Evolutionary conservation across 306 rosid species (phyloP).

Genomic region (Cucurbita ficifolia): DNA sequence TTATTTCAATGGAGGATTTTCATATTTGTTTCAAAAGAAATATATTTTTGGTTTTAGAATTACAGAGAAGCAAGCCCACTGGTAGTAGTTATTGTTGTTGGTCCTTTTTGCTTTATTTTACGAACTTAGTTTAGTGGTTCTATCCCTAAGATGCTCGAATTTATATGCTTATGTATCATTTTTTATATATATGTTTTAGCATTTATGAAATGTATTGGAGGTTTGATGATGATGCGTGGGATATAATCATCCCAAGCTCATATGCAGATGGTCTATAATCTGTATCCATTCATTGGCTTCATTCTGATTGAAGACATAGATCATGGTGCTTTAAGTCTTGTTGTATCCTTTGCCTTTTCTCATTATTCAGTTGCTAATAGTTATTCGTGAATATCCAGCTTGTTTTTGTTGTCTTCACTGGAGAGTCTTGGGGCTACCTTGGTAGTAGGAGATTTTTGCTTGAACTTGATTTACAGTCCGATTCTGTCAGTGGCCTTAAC

Average conservation of each 20-base stretch:
- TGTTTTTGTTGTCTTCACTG: constrained; percentile 72
- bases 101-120: background rate
- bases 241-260: background rate
- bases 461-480: constrained; percentile 78
- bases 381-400: constrained; percentile 55
- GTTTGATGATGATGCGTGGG: background rate
- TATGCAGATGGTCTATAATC: background rate
- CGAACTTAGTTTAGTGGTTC: background rate
- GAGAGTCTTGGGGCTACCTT: constrained; percentile 94
- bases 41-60: background rate
- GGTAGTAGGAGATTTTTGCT: constrained; percentile 85
- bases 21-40: too few relatives aligned
- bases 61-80: background rate
- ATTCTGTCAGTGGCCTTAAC: constrained; percentile 69
- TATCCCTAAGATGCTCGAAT: background rate
- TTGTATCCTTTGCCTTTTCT: background rate
- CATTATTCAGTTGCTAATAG: constrained; percentile 13
- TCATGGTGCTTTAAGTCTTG: background rate
- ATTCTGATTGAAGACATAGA: background rate
- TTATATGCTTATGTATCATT: background rate
- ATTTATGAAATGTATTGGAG: background rate
- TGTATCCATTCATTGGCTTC: background rate
- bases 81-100: background rate
- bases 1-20: too few relatives aligned
- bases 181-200: background rate